Evolutionary conservation across 2,329 filamentous ascomycete genomes (phyloP).

Genomic region (Aspergillus ibericus): DNA sequence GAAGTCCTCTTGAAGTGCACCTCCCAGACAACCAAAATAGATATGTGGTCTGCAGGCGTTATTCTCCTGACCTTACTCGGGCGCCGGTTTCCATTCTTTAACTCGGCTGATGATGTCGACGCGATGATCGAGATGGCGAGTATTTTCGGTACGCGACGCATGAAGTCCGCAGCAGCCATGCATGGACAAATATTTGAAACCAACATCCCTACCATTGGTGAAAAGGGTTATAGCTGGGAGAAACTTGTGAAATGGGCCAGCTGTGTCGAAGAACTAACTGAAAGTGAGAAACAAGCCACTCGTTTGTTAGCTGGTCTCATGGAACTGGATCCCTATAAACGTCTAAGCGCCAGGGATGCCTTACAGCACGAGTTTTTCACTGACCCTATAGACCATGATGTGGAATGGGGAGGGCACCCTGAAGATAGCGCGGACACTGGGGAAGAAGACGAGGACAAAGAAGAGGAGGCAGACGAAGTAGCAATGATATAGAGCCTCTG

Average conservation of each 20-base stretch:
- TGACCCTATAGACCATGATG: constrained; percentile 40
- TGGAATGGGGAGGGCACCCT: constrained; percentile 41
- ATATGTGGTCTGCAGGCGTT: constrained; percentile 97
- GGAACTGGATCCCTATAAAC: constrained; percentile 45
- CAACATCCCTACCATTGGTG: constrained; percentile 85
- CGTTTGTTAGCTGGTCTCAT: constrained; percentile 44
- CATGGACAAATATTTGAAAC: constrained; percentile 93
- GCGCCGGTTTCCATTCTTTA: constrained; percentile 95
- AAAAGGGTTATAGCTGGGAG: constrained; percentile 81
- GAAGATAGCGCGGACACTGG: constrained; percentile 38
- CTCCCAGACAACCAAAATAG: constrained; percentile 87
- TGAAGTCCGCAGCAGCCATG: constrained; percentile 77
- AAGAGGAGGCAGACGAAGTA: constrained; percentile 40
- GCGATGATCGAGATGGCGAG: constrained; percentile 96
- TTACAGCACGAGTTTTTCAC: constrained; percentile 48
- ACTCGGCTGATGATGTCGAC: constrained; percentile 96
- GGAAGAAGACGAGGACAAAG: constrained; percentile 33
- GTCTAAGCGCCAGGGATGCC: constrained; percentile 46
- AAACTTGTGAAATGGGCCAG: constrained; percentile 97
- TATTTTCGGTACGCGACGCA: constrained; percentile 82
- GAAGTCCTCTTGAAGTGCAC: constrained; percentile 98
- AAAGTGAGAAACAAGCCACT: constrained; percentile 49
- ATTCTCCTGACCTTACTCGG: constrained; percentile 93
- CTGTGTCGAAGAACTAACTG: constrained; percentile 63
- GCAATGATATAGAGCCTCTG: constrained; percentile 34